A percentile compares a stretch with the other conserved stretches of the same genome.
Evolutionary conservation across 805 yeast species (phyloP).

Genomic region (Saccharomycopsis babjevae): DNA sequence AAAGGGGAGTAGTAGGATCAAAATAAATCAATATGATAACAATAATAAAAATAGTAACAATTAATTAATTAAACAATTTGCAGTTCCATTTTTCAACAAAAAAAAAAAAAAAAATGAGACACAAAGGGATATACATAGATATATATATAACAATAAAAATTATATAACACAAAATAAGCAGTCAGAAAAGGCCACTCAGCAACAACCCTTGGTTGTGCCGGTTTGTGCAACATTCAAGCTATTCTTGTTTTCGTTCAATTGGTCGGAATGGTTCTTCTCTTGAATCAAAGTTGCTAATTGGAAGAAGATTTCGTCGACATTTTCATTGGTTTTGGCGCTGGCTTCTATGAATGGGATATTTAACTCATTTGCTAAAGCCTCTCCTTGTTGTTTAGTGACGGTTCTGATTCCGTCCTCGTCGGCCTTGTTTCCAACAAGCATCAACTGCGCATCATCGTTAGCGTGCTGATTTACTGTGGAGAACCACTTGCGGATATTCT

Average conservation of each 20-base stretch:
- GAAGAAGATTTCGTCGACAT: conserved; percentile 87
- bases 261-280: conserved; percentile 52
- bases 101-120: not conserved
- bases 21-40: not conserved
- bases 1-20: not conserved
- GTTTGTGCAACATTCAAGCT: conserved; percentile 15
- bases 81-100: not conserved
- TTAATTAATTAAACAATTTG: not conserved
- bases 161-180: not conserved
- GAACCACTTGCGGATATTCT: conserved; percentile 89
- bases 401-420: conserved; percentile 85
- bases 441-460: conserved; percentile 87
- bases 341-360: conserved; percentile 92
- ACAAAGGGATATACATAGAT: not conserved
- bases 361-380: conserved; percentile 73
- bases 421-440: conserved; percentile 91
- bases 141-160: not conserved
- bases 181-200: not conserved
- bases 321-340: conserved; percentile 85
- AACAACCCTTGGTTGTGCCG: conserved; percentile 8
- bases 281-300: conserved; percentile 80
- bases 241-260: conserved; percentile 22
- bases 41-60: not conserved
- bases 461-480: conserved; percentile 95
- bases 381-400: conserved; percentile 85